Evolutionary conservation across 2,329 filamentous ascomycete genomes (phyloP), one percentile per base, ranked within the genome.

Genomic region (Colletotrichum agaves): DNA sequence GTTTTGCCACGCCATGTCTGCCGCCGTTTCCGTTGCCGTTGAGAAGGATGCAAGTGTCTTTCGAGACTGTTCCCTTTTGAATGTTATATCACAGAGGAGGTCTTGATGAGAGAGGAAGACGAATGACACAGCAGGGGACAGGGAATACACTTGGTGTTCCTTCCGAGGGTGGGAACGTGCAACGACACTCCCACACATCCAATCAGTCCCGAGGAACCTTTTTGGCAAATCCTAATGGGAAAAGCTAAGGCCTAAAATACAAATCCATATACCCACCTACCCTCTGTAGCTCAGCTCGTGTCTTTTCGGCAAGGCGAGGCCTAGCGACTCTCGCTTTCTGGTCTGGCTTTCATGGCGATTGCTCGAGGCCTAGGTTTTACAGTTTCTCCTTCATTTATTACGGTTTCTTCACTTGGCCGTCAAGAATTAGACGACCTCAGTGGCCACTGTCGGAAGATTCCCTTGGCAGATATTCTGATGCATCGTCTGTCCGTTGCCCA

Each of bases 361-460:
- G 27, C 37, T 15, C 43, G 43, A 39, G 15, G 41, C 4, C 39
- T 19, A 41, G 64, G 64, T 55, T 63, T 55, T 43, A 64, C 23
- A 67, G 53, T 67, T 65, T 68, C 47, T 63, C 59, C 41, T 64
- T 64, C 52, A 49, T 64, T 21, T 43, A 64, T 55, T 50, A 64
- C 61, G 65, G 46, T 68, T 67, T 68, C 47, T 56, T 65, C 55
- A 47, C 27, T 7, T 27, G 27, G 21, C 19, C 15, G 27, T 37
- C 19, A 43, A 37, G 39, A 27, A 31, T 11, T 37, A 27, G 53
- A 27, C 37, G 53, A 57, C 27, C 11, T 31, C 27, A 23, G n/a
- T 31, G 23, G 50, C 46, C 39, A 49, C 57, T 49, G 41, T 44
- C 47, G 61, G 61, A 12, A 39, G 64, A 44, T 13, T 53, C 5